These are phyloP conservation scores for Quercus alba DNA, from an alignment of 306 rosid genomes.

Conservation along the genomic window DNA sequence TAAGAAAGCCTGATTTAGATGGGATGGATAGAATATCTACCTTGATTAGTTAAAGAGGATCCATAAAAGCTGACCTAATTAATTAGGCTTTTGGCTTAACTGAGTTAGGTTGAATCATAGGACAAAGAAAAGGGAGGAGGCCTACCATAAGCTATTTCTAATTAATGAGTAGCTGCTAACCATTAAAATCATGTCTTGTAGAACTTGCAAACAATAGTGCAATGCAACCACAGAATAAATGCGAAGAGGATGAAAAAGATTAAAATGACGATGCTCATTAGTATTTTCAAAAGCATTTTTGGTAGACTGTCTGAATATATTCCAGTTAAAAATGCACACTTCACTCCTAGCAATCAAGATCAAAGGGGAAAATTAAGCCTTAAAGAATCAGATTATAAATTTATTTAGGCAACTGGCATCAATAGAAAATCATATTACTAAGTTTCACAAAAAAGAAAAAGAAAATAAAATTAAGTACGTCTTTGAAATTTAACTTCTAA, in stretches of 20 bases:
- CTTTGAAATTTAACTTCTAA: conserved; percentile 26
- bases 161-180: not conserved
- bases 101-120: not conserved
- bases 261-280: too few species aligned
- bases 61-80: too few species aligned
- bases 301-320: not conserved
- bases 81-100: too few species aligned
- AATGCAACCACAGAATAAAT: not conserved
- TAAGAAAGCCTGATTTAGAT: too few species aligned
- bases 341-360: not conserved
- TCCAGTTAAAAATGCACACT: not conserved
- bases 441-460: not conserved
- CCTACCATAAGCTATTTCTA: not conserved
- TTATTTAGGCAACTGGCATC: not conserved
- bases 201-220: not conserved
- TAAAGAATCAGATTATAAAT: not conserved
- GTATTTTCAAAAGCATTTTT: not conserved
- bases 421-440: not conserved
- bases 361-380: not conserved
- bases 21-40: too few species aligned
- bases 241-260: not conserved
- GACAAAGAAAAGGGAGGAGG: not conserved
- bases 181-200: not conserved
- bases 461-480: not conserved
- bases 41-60: too few species aligned